A percentile compares a stretch with the other conserved stretches of the same genome.
Evolutionary conservation across 176 grass and related monocot species (phyloP).

Genomic region (Oryza coarctata): DNA sequence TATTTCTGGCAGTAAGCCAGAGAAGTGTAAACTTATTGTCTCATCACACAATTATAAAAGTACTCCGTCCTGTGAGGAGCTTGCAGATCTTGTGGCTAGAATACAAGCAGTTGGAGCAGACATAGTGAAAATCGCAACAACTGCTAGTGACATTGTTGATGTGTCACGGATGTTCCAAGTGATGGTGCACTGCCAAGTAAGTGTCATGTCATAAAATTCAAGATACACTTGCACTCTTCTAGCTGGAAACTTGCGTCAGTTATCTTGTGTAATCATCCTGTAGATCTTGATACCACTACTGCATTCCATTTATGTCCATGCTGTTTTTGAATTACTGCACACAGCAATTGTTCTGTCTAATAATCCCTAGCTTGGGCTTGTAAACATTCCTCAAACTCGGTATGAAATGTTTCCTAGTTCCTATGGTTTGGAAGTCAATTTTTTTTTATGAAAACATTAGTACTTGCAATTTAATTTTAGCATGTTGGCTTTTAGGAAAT

Average conservation of each 20-base stretch:
- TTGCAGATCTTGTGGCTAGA: constrained; percentile 74
- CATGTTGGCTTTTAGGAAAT: neutral
- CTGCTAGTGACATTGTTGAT: constrained; percentile 78
- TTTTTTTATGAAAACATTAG: neutral
- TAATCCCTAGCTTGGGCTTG: neutral
- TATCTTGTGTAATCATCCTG: neutral
- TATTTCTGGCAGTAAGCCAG: constrained; percentile 71
- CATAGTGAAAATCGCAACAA: constrained; percentile 97
- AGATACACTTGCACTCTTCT: neutral
- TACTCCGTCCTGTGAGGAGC: constrained; percentile 82
- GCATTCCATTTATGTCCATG: neutral
- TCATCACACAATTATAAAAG: constrained; percentile 95
- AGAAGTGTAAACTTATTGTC: constrained; percentile 92
- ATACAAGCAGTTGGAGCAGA: constrained; percentile 91
- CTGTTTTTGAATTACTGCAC: neutral
- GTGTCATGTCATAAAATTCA: constrained; percentile 21
- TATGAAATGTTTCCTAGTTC: neutral
- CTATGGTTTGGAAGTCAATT: neutral
- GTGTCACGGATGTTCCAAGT: constrained; percentile 88
- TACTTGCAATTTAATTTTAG: neutral
- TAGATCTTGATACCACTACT: neutral
- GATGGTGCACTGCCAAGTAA: constrained; percentile 87
- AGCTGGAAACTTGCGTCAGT: neutral
- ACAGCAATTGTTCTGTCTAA: neutral
- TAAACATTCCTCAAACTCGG: neutral